Percentiles rank a stretch among this genome's conserved stretches.
Evolutionary conservation across 2,329 filamentous ascomycete genomes (phyloP).

Genomic region (Neonectria sp.): DNA sequence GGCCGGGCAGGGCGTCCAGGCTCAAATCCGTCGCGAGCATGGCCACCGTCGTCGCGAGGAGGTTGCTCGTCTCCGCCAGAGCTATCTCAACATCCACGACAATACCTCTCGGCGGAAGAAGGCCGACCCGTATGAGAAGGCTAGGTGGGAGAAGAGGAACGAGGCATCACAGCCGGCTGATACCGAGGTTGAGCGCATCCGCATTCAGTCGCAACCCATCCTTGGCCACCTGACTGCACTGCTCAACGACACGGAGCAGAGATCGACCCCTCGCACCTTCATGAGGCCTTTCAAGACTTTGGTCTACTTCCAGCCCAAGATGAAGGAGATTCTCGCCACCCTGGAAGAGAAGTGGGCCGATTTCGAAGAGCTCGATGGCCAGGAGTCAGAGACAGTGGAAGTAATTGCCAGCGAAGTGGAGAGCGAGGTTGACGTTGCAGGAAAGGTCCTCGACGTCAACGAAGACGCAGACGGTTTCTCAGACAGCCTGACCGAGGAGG

Average conservation of each 20-base stretch:
- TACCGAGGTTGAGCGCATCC: constrained; percentile 53
- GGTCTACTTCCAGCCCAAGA: constrained; percentile 59
- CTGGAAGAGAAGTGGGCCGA: constrained; percentile 61
- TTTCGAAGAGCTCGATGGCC: constrained; percentile 50
- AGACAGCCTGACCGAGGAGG: constrained; percentile 16
- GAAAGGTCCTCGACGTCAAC: constrained; percentile 33
- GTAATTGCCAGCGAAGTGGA: constrained; percentile 35
- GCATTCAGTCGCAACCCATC: constrained; percentile 59
- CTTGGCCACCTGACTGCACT: constrained; percentile 56
- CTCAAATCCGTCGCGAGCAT: constrained; percentile 58
- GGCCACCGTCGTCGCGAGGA: constrained; percentile 55
- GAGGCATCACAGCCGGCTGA: constrained; percentile 43
- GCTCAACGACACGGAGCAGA: constrained; percentile 54
- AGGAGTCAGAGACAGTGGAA: constrained; percentile 44
- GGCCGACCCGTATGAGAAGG: constrained; percentile 37
- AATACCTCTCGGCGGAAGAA: constrained; percentile 24
- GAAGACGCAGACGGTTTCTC: constrained; percentile 30
- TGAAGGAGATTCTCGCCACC: constrained; percentile 55
- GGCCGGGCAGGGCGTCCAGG: constrained; percentile 51
- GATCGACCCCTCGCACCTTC: constrained; percentile 57
- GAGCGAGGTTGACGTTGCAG: constrained; percentile 49
- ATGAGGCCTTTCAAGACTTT: constrained; percentile 59
- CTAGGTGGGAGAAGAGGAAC: constrained; percentile 42
- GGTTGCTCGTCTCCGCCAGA: constrained; percentile 52
- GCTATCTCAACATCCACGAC: constrained; percentile 40